Evolutionary conservation across 495 filamentous ascomycete species (phyloP), one percentile per base, ranked within the genome.

Genomic region (Hypoxylon subgilvum): DNA sequence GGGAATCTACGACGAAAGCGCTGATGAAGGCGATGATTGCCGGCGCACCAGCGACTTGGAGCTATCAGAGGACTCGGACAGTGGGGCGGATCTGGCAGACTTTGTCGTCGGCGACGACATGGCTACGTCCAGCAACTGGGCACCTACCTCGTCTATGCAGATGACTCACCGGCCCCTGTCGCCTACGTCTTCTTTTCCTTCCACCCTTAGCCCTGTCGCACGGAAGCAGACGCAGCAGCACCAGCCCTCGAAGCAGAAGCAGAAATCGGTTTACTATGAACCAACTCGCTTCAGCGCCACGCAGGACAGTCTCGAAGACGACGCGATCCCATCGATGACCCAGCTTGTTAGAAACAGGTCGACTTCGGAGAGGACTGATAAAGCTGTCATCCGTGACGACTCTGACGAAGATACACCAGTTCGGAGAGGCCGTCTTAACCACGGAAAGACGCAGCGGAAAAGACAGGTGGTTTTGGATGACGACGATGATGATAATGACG

Each of bases 21-120:
- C 76, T 12, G 78, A 81, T 28, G 38, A 72, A 38, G 78, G 78
- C 6, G 78, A 81, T 50, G 75, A 77, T 52, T 81, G 78, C 58
- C 72, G 59, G 6, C 70, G 76, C n/a, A 77, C 77, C 0, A 77
- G 74, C 55, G 77, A 81, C 52, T 52, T 80, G 21, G 71, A 75
- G 7, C 62, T 73, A 8, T 69, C 72, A 4, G 73, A 80, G 27
- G 77, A 75, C 16, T 78, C 74, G 0, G 78, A 81, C 43, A 69
- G 65, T 62, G 78, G 76, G 13, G 68, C 66, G 2, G 78, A 81
- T 41, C 63, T 81, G 0, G 68, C 49, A 2, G 77, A 60, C 19
- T 81, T 81, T 39, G 63, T 81, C 27, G 72, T 80, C 3, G 72
- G 57, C 32, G 76, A 80, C 47, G 67, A 76, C 43, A 56, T 69